Base-by-base conservation (phyloP, 2,329 filamentous ascomycete species). In the Colletotrichum noveboracense region DNA sequence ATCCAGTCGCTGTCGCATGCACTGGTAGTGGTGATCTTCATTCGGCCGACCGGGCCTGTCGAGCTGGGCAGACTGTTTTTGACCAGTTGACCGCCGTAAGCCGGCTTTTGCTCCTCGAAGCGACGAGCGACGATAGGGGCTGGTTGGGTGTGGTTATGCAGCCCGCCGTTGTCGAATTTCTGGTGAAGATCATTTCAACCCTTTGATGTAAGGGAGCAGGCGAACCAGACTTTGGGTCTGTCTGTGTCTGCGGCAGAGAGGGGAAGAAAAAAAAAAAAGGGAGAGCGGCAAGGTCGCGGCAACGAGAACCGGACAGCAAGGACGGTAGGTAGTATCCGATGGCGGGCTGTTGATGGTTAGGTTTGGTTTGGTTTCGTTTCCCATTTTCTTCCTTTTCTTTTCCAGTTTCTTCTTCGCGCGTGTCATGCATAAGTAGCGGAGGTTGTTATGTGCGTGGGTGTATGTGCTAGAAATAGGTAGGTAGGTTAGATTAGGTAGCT, bases 31-130 rank as follows among this genome's bases (percentile, higher is more conserved):
- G 56, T 68, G 73, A 75, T 75, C 73, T 43, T 65, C 70, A 75
- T 75, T 73, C 70, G 70, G 73, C 70, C 70, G 70, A 65, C 70
- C 64, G 14, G 62, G 64, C 73, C 65, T 72, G n/a, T 67, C 30
- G 18, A 58, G 69, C 38, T 66, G 28, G 69, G 60, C 65, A 30
- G 21, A 28, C 43, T 56, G 65, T 43, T 69, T 60, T 60, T 34
- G 70, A 34, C 32, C 48, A 34, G 60, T 70, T 62, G 70, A 52
- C 32, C 48, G 56, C 43, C 61, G 43, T 16, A 28, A 24, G 30
- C 55, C 55, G 18, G 34, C 18, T 65, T n/a, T 12, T 28, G 36
- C 62, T 65, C 16, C 36, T 48, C 34, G 21, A n/a, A 12, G 34
- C 5, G 61, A n/a, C 61, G 58, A 66, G 64, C 38, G 26, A 21